phyloP scores from a whole-genome alignment of 805 yeast genomes.

The Ogataea trehalophila region DNA sequence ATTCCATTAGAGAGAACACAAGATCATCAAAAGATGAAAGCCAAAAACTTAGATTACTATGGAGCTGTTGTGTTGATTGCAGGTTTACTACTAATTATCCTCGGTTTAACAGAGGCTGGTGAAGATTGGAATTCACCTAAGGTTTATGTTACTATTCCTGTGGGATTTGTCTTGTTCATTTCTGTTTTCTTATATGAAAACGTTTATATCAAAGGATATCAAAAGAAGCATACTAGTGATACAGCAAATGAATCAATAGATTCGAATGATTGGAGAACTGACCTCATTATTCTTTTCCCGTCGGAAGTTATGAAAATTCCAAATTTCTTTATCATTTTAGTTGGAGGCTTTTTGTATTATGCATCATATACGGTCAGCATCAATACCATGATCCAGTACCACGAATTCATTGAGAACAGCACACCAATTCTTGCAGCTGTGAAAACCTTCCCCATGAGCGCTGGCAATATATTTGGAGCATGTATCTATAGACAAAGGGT shows the following conservation, averaged over 20 bases:
- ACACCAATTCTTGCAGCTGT: slow-evolving; percentile 33
- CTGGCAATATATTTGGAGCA: slow-evolving; percentile 29
- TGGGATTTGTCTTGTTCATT: slow-evolving; percentile 33
- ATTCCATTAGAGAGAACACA: slow-evolving; percentile 28
- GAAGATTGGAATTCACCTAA: slow-evolving; percentile 36
- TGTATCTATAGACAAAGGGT: slow-evolving; percentile 12
- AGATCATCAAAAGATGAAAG: slow-evolving; percentile 16
- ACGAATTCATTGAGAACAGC: slow-evolving; percentile 27
- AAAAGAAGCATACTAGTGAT: slow-evolving; percentile 2
- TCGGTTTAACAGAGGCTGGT: slow-evolving; percentile 44
- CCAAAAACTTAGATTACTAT: slow-evolving; percentile 31
- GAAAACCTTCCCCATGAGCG: slow-evolving; percentile 31
- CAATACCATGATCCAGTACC: slow-evolving; percentile 12
- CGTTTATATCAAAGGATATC: slow-evolving; percentile 11
- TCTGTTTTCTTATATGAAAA: slow-evolving; percentile 30
- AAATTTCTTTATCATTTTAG: slow-evolving; percentile 15
- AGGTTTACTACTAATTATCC: slow-evolving; percentile 35
- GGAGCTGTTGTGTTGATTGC: slow-evolving; percentile 31
- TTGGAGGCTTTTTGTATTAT: slow-evolving; percentile 7
- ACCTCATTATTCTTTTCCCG: slow-evolving; percentile 19
- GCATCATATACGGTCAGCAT: slow-evolving; percentile 5
- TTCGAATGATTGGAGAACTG: slow-evolving; percentile 11
- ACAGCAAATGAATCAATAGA: not conserved
- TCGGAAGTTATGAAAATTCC: slow-evolving; percentile 16
- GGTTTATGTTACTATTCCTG: slow-evolving; percentile 36